Base-by-base conservation (phyloP, 257 asterid genomes). In the Schizonepeta tenuifolia region DNA sequence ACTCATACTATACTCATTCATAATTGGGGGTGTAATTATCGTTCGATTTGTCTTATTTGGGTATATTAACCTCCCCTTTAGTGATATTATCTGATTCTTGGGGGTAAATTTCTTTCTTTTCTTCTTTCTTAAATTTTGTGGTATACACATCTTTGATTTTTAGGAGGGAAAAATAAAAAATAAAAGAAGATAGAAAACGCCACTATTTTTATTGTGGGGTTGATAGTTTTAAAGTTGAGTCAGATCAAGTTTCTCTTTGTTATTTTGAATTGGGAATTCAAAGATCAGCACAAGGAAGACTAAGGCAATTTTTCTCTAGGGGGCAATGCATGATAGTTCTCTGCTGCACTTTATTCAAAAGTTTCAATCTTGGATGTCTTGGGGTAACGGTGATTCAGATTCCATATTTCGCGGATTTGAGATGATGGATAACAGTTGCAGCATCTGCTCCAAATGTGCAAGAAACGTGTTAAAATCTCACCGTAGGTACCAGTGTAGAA, bases 201-300 rank as follows among this genome's bases (percentile, higher is more conserved):
- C 90, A 80, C 84, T 72, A 65, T 71, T 94, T 91, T 89, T 86
- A 71, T 84, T 83, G 93, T 85, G 98, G 97, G 95, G 70, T 82
- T 71, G 67, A 76, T 82, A 69, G 84, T 77, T 79, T 80, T 77
- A 20, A 8, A 66, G 71, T 66, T 33, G 8, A 50, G 71, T 78
- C 70, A 83, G 85, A 75, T 78, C 77, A 65, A 73, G 78, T 81
- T 81, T 66, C 68, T 67, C 40, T 50, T 67, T 28, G 43, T 38
- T 38, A 0, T 55, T 80, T 78, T 10, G 21, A 53, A 59, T 22
- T 56, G 40, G 38, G 20, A 62, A 68, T 21, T 76, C 67, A 20
- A 53, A 58, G 64, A 75, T 35, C 51, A 72, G 71, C 46, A 69
- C 76, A 61, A 70, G 79, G 62, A 49, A 59, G 36, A 67, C 54